Base-by-base conservation (phyloP, 1,284 basidiomycete genomes). In the Agroathelia rolfsii region DNA sequence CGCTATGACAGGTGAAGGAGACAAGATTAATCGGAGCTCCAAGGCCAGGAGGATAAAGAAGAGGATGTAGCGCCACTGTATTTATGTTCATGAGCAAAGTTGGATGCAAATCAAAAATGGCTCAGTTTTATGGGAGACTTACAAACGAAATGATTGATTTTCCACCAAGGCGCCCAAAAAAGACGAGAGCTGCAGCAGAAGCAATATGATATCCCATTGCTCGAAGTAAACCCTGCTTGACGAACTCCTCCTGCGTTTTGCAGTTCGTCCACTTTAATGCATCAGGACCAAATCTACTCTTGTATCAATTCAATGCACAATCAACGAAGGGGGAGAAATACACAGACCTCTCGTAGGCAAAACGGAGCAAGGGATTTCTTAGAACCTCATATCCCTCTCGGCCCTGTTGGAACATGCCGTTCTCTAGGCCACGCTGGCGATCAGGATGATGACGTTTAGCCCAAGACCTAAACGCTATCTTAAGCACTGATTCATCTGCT, bases 401-500 rank as follows among this genome's bases (percentile, higher is more conserved):
- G 2, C 85, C 73, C 17, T 61, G 49, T 37, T 90, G 84, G 50
- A 92, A 93, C 28, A 76, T 40, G 4, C 62, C 62, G 38, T 77
- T 74, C 2, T 76, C 77, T n/a, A 61, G 56, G 0, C 59, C 54
- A 0, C 84, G 83, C 8, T 75, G 71, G 38, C 78, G 66, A 59
- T 93, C 88, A 0, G 88, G 89, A 50, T 93, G 88, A 43, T 79
- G 64, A 41, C 56, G 62, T 45, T 72, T 72, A 4, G 83, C 87
- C 42, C 90, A 80, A 6, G 69, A 59, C 32, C 84, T 64, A 51
- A 87, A 92, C 2, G 79, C 83, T 5, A 57, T 46, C 56, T 79
- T 84, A 34, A 93, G 62, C 6, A 66, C 68, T 30, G 61, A 62
- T 29, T 81, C 76, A 45, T 82, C 76, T 0, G 76, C 77, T 15